Evolutionary conservation across 1,284 basidiomycete genomes (phyloP), one percentile per base, ranked within the genome.

Genomic region (Rhodotorula sp.): DNA sequence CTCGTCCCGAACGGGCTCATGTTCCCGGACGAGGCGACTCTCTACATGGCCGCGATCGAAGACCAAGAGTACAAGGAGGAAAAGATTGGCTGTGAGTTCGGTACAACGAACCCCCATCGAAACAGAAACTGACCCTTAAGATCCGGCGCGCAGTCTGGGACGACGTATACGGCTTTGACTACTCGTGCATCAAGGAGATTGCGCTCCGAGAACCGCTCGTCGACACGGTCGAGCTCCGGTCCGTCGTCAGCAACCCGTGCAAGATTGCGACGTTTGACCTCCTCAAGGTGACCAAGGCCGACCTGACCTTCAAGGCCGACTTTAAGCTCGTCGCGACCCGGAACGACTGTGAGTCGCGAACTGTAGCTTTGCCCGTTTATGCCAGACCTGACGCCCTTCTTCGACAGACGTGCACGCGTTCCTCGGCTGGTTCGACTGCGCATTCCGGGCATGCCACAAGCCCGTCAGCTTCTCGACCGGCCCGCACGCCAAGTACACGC

Each of bases 1-100:
- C 87, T 99, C 76, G 83, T 81, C 34, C 88, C 89, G 57, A 91
- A 84, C 65, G 97, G 97, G 62, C 85, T 92, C 67, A 91, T 99
- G 82, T 98, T 99, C 86, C 97, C 97, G 18, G 97, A 99, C 84
- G 90, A 86, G 65, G 95, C 95, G 18, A 93, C 88, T 38, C 85
- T 99, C 80, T 98, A 92, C 85, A 80, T 99, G 68, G 95, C 95
- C 57, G 97, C 94, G 56, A 98, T 99, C 79, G 97, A 99, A 83
- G 97, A 99, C 82, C 90, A 95, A 80, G 97, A 99, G 75, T 99
- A 99, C 87, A 99, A 99, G 83, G 95, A 99, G 78, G 95, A 99
- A 83, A 99, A 99, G 84, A 99, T 99, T 81, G 94, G 94, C 83
- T 97, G 93, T 95, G 79, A 79, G 90, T 84, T 26, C 50, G 8